Evolutionary conservation across 2,329 filamentous ascomycete genomes (phyloP), one percentile per base, ranked within the genome.

Genomic region (Alternaria sp.): DNA sequence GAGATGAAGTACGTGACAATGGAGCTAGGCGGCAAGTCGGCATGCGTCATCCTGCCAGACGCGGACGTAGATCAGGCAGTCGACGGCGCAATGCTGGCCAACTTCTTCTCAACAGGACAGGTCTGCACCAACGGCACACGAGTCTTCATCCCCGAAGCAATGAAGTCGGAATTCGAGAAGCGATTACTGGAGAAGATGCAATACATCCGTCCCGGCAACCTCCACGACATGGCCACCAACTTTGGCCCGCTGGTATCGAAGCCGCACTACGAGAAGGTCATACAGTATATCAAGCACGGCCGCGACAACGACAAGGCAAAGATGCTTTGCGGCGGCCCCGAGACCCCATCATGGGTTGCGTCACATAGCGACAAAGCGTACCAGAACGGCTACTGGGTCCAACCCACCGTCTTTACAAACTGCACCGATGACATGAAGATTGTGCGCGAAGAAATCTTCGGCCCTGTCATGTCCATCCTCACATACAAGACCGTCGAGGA

Each of bases 41-140:
- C 93, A 0, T 84, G 93, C 45, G 84, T 97, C 54, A 85, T 97
- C 50, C 87, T 97, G 1, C 91, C 92, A 1, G 93, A 96, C 73
- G 91, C 91, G 15, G 88, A 93, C 55, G 80, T 95, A 19, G 89
- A 92, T 49, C 88, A 88, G 72, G 93, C 93, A n/a, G 93, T 93
- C 32, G 90, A 97, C 73, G 91, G 92, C 28, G 93, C 93, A 67
- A 94, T 97, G 91, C 93, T 96, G 85, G 93, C 93, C 72, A 97
- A 97, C 80, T 97, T 97, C 83, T 97, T 92, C 85, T 93, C 91
- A 69, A 92, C 91, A 0, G 93, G 93, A 28, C 93, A 97, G 80
- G 93, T 97, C 54, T 97, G 93, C 85, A 97, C 93, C 54, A 97
- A 97, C 78, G 93, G 93, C 53, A 97, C 93, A 1, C 86, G 93